phyloP scores from a whole-genome alignment of 2,329 filamentous ascomycete genomes.

The Microthyrium microscopicum region DNA sequence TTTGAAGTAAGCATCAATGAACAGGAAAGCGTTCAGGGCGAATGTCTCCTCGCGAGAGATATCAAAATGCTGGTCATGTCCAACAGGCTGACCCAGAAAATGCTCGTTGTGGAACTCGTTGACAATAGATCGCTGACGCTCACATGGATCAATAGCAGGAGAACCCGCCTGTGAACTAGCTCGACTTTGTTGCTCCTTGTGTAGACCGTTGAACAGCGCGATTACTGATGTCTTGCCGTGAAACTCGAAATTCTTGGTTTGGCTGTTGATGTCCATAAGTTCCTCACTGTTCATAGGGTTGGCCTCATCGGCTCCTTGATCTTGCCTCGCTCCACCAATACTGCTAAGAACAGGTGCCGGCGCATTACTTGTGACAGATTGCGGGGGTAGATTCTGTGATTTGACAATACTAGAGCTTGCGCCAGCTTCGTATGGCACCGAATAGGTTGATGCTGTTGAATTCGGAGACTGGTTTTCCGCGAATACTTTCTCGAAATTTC shows the following conservation, averaged over 20 bases:
- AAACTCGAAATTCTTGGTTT: slow-evolving; percentile 31
- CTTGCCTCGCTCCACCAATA: slow-evolving; percentile 8
- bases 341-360: neutral
- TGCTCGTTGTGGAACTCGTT: slow-evolving; percentile 30
- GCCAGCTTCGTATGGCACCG: neutral
- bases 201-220: slow-evolving; percentile 27
- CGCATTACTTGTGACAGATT: neutral
- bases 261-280: slow-evolving; percentile 27
- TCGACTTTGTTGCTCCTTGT: slow-evolving; percentile 12
- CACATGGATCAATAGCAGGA: slow-evolving; percentile 13
- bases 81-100: slow-evolving; percentile 17
- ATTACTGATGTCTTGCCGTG: slow-evolving; percentile 32
- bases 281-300: slow-evolving; percentile 15
- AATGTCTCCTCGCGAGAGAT: slow-evolving; percentile 18
- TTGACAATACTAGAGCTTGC: neutral
- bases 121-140: slow-evolving; percentile 26
- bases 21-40: slow-evolving; percentile 28
- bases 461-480: slow-evolving; percentile 1
- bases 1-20: slow-evolving; percentile 31
- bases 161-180: slow-evolving; percentile 9
- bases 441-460: slow-evolving; percentile 10
- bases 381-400: neutral
- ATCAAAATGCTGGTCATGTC: slow-evolving; percentile 7
- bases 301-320: slow-evolving; percentile 10
- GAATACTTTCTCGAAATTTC: too few species aligned